These are phyloP conservation scores for Cordyceps fumosorosea DNA, from an alignment of 2,329 filamentous ascomycete genomes.

Conservation along the genomic window DNA sequence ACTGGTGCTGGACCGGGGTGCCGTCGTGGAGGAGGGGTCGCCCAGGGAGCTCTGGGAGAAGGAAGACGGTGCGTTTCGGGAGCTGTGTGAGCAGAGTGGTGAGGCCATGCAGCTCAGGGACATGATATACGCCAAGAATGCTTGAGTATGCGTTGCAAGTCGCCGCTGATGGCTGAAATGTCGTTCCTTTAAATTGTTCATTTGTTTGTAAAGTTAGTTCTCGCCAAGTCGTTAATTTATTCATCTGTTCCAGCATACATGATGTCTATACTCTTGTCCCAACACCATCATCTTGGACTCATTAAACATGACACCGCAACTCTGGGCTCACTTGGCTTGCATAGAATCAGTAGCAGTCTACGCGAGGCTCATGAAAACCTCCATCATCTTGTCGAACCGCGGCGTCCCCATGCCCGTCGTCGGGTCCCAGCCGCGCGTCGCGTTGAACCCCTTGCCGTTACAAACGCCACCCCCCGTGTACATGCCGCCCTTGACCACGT, in stretches of 20 bases:
- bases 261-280: too few relatives aligned
- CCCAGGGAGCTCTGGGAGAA: conserved; percentile 49
- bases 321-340: too few relatives aligned
- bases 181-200: not conserved
- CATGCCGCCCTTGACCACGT: conserved; percentile 11
- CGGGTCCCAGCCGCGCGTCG: conserved; percentile 13
- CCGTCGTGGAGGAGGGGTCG: conserved; percentile 50
- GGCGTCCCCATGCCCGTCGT: conserved; percentile 12
- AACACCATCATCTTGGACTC: too few relatives aligned
- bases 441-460: not conserved
- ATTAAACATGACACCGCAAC: too few relatives aligned
- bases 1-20: conserved; percentile 52
- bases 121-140: not conserved
- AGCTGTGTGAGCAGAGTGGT: conserved; percentile 6
- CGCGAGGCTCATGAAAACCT: conserved; percentile 7
- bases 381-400: conserved; percentile 1
- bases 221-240: too few relatives aligned
- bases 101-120: not conserved
- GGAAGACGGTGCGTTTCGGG: conserved; percentile 20
- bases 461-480: conserved; percentile 10
- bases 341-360: not conserved
- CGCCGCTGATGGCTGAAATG: not conserved
- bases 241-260: too few relatives aligned
- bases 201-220: too few relatives aligned
- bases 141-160: not conserved